Evolutionary conservation across 1,284 basidiomycete genomes (phyloP), one percentile per base, ranked within the genome.

Genomic region (Hypsizygus ulmarius): DNA sequence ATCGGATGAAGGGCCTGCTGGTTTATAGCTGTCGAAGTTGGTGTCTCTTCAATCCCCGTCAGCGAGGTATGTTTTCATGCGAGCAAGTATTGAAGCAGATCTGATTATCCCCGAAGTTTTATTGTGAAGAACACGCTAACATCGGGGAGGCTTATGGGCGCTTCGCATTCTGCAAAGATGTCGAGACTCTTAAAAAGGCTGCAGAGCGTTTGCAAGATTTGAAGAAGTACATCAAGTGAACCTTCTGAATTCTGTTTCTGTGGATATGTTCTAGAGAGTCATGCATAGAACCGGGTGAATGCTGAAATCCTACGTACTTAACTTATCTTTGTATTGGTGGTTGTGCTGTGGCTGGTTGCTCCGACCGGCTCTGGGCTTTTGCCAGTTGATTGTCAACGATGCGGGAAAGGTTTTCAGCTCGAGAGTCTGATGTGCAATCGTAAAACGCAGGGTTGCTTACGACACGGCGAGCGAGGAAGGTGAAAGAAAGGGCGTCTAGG

Each of bases 151-250:
- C 76, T 45, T 97, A 86, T 62, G 85, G 81, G 21, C 82, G 94
- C 43, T 94, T 97, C 65, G 87, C 92, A 1, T 97, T 96, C 74
- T 96, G 93, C 77, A 97, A 97, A 64, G 93, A 97, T 60, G 57
- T 83, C 19, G 90, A 90, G 36, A 93, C 90, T 1, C 74, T 97
- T 30, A 81, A 75, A 56, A 73, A 72, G 33, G 94, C 94, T 14
- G 85, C 84, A 27, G 84, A 91, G 60, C 80, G 90, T 16, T 70
- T 97, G 37, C 77, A 87, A 63, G 73, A 72, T 14, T 72, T 97
- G 55, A 82, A 80, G 60, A 81, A 90, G 51, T 94, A 78, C 67
- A 71, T 90, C 18, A 52, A 45, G 38, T 50, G 27, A 49, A 15
- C n/a, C 19, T 16, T 32, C 25, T 9, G 6, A 29, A 11, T 11